phyloP scores from a whole-genome alignment of 108 stramenopile genomes.

The Skeletonema grethae region DNA sequence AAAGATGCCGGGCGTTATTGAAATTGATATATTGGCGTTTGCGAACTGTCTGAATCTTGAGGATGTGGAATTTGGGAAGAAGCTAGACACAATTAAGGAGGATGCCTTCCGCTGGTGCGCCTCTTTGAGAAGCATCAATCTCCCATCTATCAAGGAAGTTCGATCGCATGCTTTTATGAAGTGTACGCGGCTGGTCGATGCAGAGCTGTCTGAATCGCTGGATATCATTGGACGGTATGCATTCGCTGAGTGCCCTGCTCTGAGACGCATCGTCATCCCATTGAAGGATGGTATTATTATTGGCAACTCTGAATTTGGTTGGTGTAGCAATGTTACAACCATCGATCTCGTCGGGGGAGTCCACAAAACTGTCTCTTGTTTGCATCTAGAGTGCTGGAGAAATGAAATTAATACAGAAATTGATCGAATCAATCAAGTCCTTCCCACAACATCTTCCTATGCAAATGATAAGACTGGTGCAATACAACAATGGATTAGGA shows the following conservation, averaged over 20 bases:
- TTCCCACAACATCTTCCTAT: background rate
- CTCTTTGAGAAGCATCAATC: background rate
- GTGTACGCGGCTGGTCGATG: background rate
- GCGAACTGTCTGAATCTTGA: background rate
- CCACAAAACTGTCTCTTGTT: background rate
- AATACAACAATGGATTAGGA: background rate
- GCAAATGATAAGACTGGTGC: background rate
- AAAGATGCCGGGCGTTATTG: background rate
- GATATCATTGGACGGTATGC: background rate
- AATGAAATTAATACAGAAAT: constrained; percentile 1
- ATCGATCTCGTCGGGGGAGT: background rate
- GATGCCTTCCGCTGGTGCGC: background rate
- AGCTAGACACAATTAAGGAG: background rate
- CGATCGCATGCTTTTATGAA: constrained; percentile 5
- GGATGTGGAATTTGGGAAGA: background rate
- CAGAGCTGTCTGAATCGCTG: background rate
- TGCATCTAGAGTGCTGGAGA: constrained; percentile 6
- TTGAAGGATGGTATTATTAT: constrained; percentile 5
- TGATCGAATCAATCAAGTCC: background rate
- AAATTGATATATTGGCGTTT: background rate
- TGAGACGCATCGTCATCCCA: background rate
- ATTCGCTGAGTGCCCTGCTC: background rate
- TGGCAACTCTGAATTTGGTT: constrained; percentile 1
- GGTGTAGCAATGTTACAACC: background rate
- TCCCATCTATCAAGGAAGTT: background rate